Conservation (phyloP, 1,284 basidiomycete species). For the Neotropicomus parvogracilis region DNA sequence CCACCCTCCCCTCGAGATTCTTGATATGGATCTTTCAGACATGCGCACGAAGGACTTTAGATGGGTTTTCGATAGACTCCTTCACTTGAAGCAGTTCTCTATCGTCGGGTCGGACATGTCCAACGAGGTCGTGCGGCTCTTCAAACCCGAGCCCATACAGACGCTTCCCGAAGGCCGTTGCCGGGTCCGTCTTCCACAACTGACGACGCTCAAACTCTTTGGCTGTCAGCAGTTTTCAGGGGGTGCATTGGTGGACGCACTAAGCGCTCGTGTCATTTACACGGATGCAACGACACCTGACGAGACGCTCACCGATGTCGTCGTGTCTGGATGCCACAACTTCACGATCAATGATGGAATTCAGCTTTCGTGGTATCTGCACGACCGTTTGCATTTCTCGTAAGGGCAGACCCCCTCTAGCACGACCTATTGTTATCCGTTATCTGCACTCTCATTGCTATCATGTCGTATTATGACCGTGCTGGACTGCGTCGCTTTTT, state of each 20-base stretch:
- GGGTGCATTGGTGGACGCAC: slow-evolving; percentile 48
- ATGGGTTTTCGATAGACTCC: slow-evolving; percentile 58
- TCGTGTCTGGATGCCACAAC: slow-evolving; percentile 26
- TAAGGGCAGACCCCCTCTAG: slow-evolving; percentile 7
- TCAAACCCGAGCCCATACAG: slow-evolving; percentile 40
- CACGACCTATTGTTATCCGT: slow-evolving; percentile 17
- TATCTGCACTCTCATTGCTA: not conserved
- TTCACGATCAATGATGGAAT: slow-evolving; percentile 22
- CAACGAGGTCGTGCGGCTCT: slow-evolving; percentile 57
- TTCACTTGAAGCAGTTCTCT: slow-evolving; percentile 53
- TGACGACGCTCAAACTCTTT: slow-evolving; percentile 49
- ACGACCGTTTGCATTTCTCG: slow-evolving; percentile 28
- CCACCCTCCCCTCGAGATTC: slow-evolving; percentile 54
- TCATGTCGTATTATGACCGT: not conserved
- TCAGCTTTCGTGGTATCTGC: slow-evolving; percentile 28
- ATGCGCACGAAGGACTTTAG: slow-evolving; percentile 75
- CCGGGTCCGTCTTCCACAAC: slow-evolving; percentile 48
- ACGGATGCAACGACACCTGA: slow-evolving; percentile 39
- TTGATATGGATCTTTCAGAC: slow-evolving; percentile 76
- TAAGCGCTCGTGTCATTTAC: slow-evolving; percentile 47
- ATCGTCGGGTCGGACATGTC: slow-evolving; percentile 79
- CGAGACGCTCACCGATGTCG: slow-evolving; percentile 27
- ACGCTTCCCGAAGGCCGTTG: slow-evolving; percentile 6
- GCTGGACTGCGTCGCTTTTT: too few species aligned
- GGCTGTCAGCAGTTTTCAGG: slow-evolving; percentile 64